A percentile compares a stretch with the other conserved stretches of the same genome.
Evolutionary conservation across 2,329 filamentous ascomycete genomes (phyloP).

Genomic region (Pseudogymnoascus verrucosus): DNA sequence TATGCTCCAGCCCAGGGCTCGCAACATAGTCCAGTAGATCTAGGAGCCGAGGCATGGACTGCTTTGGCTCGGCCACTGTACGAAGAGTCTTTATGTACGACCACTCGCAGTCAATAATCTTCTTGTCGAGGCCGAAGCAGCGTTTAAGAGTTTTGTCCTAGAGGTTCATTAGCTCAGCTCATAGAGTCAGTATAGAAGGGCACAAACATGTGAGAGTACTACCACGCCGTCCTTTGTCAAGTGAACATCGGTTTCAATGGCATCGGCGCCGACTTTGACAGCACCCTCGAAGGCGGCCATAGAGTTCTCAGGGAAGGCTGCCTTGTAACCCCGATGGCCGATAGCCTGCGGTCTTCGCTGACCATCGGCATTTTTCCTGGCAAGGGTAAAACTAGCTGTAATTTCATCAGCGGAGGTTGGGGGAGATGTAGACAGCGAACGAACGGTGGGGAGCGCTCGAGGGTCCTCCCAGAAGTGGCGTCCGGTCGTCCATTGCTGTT

Average conservation of each 20-base stretch:
- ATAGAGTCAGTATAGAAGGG: not conserved
- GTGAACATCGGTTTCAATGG: constrained; percentile 83
- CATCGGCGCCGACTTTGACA: constrained; percentile 65
- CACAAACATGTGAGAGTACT: constrained; percentile 67
- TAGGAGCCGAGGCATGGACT: constrained; percentile 63
- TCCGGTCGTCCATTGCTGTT: constrained; percentile 1
- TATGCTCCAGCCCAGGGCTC: constrained; percentile 52
- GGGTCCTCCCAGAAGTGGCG: not conserved
- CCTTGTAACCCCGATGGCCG: constrained; percentile 72
- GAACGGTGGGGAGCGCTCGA: not conserved
- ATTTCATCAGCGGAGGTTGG: constrained; percentile 9
- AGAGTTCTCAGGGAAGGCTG: constrained; percentile 75
- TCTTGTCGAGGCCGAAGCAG: constrained; percentile 69
- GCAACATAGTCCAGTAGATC: constrained; percentile 70
- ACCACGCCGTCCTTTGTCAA: constrained; percentile 75
- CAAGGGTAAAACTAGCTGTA: constrained; percentile 21
- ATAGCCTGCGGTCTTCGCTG: constrained; percentile 58
- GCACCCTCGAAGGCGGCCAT: constrained; percentile 71
- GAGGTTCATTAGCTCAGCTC: not conserved
- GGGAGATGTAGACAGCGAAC: not conserved
- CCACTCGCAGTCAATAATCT: constrained; percentile 71
- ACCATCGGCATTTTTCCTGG: constrained; percentile 18
- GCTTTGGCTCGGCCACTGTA: constrained; percentile 59
- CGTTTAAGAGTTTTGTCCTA: constrained; percentile 70
- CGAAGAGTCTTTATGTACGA: constrained; percentile 58